Percentiles rank a stretch among this genome's conserved stretches.
These are phyloP conservation scores for Verbena officinalis DNA, from an alignment of 257 asterid species.

Conservation along the genomic window DNA sequence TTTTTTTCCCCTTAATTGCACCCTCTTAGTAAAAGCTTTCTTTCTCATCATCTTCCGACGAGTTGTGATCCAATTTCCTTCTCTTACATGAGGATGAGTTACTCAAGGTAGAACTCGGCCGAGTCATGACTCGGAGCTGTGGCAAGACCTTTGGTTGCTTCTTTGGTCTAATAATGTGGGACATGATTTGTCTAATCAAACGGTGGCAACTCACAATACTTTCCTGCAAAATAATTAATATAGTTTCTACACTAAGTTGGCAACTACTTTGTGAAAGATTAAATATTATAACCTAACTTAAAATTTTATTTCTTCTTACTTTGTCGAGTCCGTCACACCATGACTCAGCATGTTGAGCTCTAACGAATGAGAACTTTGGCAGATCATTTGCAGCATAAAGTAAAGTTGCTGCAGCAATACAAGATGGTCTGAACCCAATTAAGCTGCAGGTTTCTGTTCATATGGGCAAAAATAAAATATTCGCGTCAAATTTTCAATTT, in stretches of 20 bases:
- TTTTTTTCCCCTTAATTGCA: slow-evolving; percentile 30
- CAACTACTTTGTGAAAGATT: background rate
- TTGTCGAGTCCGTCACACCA: slow-evolving; percentile 82
- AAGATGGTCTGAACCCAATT: slow-evolving; percentile 82
- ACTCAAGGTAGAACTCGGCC: slow-evolving; percentile 44
- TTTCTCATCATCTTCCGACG: slow-evolving; percentile 58
- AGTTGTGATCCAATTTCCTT: slow-evolving; percentile 52
- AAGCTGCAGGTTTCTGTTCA: slow-evolving; percentile 67
- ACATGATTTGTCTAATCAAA: slow-evolving; percentile 36
- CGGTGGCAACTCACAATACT: slow-evolving; percentile 52
- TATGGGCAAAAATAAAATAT: background rate
- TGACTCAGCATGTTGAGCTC: slow-evolving; percentile 79
- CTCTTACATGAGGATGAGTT: slow-evolving; percentile 54
- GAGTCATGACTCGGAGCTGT: slow-evolving; percentile 63
- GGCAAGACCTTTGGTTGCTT: slow-evolving; percentile 66
- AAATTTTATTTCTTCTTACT: slow-evolving; percentile 48
- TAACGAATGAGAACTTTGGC: slow-evolving; percentile 70
- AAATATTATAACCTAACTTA: background rate
- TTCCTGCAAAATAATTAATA: slow-evolving; percentile 48
- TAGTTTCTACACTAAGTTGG: background rate
- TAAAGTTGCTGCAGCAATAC: slow-evolving; percentile 82
- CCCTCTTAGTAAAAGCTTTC: slow-evolving; percentile 39
- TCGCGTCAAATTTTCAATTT: background rate
- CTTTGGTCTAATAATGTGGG: slow-evolving; percentile 30
- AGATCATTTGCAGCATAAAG: slow-evolving; percentile 79